Evolutionary conservation across 164 flowering plant species (phyloP).

Genomic region (Nelumbo lutea): DNA sequence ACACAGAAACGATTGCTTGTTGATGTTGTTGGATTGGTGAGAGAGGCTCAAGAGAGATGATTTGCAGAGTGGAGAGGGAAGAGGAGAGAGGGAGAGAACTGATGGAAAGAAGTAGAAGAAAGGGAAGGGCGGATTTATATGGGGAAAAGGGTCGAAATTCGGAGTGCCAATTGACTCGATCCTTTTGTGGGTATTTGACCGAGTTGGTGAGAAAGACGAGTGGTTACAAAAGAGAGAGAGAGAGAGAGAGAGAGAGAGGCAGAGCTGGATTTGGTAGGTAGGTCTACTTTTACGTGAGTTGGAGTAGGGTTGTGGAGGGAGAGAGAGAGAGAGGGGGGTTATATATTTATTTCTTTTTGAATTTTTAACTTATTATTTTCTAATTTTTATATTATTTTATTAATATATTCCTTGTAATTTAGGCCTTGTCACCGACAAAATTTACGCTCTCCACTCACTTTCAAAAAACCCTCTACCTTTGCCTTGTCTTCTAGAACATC

Average conservation of each 20-base stretch:
- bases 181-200: conserved; percentile 22
- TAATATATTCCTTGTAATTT: not conserved
- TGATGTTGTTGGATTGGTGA: not conserved
- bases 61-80: not conserved
- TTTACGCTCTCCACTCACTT: not conserved
- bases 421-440: not conserved
- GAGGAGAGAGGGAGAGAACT: not conserved
- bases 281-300: conserved; percentile 11
- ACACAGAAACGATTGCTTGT: too few relatives aligned
- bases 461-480: not conserved
- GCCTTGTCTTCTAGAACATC: not conserved
- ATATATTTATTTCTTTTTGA: too few relatives aligned
- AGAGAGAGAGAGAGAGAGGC: not conserved
- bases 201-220: conserved; percentile 24
- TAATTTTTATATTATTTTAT: not conserved
- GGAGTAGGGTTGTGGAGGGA: not conserved
- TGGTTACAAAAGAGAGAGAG: conserved; percentile 11
- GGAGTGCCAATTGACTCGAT: conserved; percentile 20
- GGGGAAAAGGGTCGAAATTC: not conserved
- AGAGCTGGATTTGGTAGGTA: conserved; percentile 21
- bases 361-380: too few relatives aligned
- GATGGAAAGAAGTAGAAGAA: conserved; percentile 4
- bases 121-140: conserved; percentile 10
- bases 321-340: too few relatives aligned
- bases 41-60: not conserved